A percentile compares a stretch with the other conserved stretches of the same genome.
Evolutionary conservation across 2,329 filamentous ascomycete species (phyloP).

Genomic region (Pestalotiopsis sp.): DNA sequence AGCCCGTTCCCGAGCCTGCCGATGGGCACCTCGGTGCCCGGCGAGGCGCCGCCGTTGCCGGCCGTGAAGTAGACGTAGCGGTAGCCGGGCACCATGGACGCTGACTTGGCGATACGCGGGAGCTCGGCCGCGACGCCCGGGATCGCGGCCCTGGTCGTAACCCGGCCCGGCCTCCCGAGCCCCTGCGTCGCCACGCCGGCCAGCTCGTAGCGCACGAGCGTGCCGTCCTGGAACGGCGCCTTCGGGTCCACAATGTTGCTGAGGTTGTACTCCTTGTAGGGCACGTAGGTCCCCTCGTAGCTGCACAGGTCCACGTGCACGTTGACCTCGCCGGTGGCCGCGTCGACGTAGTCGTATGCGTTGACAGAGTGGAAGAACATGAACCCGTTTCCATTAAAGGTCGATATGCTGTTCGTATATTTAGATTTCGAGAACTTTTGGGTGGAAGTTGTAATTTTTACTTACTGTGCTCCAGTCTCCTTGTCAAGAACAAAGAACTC

Average conservation of each 20-base stretch:
- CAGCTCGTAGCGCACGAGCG: conserved; percentile 18
- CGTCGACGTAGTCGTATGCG: conserved; percentile 18
- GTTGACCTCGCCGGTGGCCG: conserved; percentile 10
- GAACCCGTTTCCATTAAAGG: conserved; percentile 14
- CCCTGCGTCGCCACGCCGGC: conserved; percentile 7
- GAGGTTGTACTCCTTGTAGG: conserved; percentile 30
- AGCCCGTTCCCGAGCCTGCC: conserved; percentile 12
- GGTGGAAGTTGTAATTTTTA: too few species aligned
- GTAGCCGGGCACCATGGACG: conserved; percentile 15
- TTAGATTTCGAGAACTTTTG: neutral
- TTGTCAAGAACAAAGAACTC: conserved; percentile 20
- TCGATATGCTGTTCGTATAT: conserved; percentile 9
- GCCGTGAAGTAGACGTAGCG: conserved; percentile 20
- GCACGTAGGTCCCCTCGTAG: conserved; percentile 13
- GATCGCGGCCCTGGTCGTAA: conserved; percentile 14
- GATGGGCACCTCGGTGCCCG: conserved; percentile 18
- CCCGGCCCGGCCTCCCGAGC: conserved; percentile 8
- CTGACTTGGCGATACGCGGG: conserved; percentile 18
- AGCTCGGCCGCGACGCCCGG: conserved; percentile 17
- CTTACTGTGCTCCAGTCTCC: conserved; percentile 15
- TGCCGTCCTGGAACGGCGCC: conserved; percentile 6
- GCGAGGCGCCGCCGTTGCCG: conserved; percentile 15
- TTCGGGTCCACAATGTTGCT: conserved; percentile 24
- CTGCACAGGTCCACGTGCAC: conserved; percentile 20
- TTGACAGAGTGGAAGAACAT: conserved; percentile 21